Percentiles rank a stretch among this genome's conserved stretches.
These are phyloP conservation scores for Phellinidium pouzarii DNA, from an alignment of 1,284 basidiomycete species.

Conservation along the genomic window DNA sequence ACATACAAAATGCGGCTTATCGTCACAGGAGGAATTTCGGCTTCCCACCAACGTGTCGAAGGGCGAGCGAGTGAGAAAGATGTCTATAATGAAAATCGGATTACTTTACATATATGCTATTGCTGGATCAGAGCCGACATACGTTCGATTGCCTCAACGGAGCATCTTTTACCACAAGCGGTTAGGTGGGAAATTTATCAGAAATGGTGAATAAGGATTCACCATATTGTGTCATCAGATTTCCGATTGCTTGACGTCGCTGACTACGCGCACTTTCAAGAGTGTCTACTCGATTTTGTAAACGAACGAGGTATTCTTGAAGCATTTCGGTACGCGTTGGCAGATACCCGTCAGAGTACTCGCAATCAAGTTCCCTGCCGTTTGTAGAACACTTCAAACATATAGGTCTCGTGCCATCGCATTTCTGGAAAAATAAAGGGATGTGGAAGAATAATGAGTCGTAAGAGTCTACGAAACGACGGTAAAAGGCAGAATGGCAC, in stretches of 20 bases:
- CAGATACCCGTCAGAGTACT: slow-evolving; percentile 33
- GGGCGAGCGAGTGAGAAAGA: background rate
- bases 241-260: background rate
- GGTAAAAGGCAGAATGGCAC: slow-evolving; percentile 19
- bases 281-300: slow-evolving; percentile 32
- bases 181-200: background rate
- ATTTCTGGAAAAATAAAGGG: slow-evolving; percentile 27
- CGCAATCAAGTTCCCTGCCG: slow-evolving; percentile 34
- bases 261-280: slow-evolving; percentile 24
- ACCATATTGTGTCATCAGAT: background rate
- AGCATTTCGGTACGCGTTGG: slow-evolving; percentile 32
- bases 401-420: slow-evolving; percentile 34
- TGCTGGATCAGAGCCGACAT: background rate
- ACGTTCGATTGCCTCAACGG: background rate
- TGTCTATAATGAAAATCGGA: background rate
- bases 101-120: background rate
- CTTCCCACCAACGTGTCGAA: slow-evolving; percentile 10
- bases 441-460: background rate
- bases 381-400: slow-evolving; percentile 32
- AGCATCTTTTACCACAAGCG: background rate
- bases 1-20: slow-evolving; percentile 8
- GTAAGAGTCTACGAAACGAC: background rate
- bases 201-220: background rate
- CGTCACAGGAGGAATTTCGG: slow-evolving; percentile 8
- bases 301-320: slow-evolving; percentile 32